Conservation (phyloP, 176 grass and related monocot genomes). For the Oryza brachyantha region DNA sequence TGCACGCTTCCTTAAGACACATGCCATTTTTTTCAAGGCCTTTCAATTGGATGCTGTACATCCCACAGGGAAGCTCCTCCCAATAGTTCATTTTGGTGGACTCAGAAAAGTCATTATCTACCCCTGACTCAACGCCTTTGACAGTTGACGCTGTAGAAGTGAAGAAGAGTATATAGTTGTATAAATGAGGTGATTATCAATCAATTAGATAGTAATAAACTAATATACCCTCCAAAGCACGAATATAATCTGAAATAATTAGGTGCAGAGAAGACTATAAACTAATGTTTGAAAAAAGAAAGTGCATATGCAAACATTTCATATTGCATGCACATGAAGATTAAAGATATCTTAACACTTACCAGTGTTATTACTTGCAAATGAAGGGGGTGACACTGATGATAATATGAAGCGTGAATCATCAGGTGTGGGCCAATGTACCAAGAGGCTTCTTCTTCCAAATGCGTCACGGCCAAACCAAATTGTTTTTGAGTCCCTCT, state of each 20-base stretch:
- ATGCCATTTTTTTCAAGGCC: not conserved
- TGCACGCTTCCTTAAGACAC: slow-evolving; percentile 31
- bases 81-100: slow-evolving; percentile 38
- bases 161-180: slow-evolving; percentile 21
- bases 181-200: slow-evolving; percentile 17
- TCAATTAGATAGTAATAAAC: slow-evolving; percentile 1
- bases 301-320: not conserved
- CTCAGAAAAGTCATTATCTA: slow-evolving; percentile 44
- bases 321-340: not conserved
- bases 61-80: slow-evolving; percentile 89
- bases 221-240: not conserved
- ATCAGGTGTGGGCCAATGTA: slow-evolving; percentile 73
- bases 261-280: not conserved
- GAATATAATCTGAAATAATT: slow-evolving; percentile 10
- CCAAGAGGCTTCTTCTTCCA: slow-evolving; percentile 85
- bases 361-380: slow-evolving; percentile 34
- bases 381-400: slow-evolving; percentile 63
- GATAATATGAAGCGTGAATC: slow-evolving; percentile 70
- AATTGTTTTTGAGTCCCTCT: slow-evolving; percentile 57
- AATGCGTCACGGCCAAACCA: slow-evolving; percentile 93
- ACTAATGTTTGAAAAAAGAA: not conserved
- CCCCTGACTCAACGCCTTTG: slow-evolving; percentile 25
- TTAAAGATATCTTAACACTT: slow-evolving; percentile 42
- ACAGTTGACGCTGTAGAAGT: slow-evolving; percentile 23
- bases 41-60: slow-evolving; percentile 70